Percentiles rank a stretch among this genome's conserved stretches.
These are phyloP conservation scores for Neoboletus brunneissimus DNA, from an alignment of 768 basidiomycete genomes.

Conservation along the genomic window DNA sequence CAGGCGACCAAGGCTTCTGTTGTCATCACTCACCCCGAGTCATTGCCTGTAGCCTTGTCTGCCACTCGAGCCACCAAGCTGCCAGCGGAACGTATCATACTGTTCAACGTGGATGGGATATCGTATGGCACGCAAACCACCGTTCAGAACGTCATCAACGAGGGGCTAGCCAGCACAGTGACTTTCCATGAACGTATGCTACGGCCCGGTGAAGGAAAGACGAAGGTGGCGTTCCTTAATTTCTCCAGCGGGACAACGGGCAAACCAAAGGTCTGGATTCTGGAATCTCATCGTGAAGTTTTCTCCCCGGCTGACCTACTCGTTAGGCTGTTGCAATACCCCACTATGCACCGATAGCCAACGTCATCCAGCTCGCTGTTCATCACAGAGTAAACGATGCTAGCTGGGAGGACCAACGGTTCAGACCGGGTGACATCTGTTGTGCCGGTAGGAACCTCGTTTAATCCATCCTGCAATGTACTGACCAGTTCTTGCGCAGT, in stretches of 20 bases:
- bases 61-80: conserved; percentile 44
- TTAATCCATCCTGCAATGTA: not conserved
- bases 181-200: conserved; percentile 51
- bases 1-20: conserved; percentile 44
- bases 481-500: conserved; percentile 34
- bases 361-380: conserved; percentile 56
- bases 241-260: conserved; percentile 81
- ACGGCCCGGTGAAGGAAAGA: conserved; percentile 58
- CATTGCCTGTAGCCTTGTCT: conserved; percentile 40
- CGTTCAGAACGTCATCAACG: conserved; percentile 46
- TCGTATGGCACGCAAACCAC: conserved; percentile 27
- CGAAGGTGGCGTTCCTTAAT: conserved; percentile 65
- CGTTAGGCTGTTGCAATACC: conserved; percentile 57
- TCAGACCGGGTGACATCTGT: conserved; percentile 58
- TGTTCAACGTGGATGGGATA: conserved; percentile 33
- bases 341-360: conserved; percentile 57
- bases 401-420: conserved; percentile 47
- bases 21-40: conserved; percentile 47
- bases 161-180: conserved; percentile 41
- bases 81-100: conserved; percentile 42
- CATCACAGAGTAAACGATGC: conserved; percentile 50
- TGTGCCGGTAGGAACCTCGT: conserved; percentile 46
- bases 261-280: conserved; percentile 55
- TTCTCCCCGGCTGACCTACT: not conserved
- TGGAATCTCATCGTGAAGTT: not conserved